These are phyloP conservation scores for Penicillium sp. DNA, from an alignment of 2,329 filamentous ascomycete species.

Conservation along the genomic window DNA sequence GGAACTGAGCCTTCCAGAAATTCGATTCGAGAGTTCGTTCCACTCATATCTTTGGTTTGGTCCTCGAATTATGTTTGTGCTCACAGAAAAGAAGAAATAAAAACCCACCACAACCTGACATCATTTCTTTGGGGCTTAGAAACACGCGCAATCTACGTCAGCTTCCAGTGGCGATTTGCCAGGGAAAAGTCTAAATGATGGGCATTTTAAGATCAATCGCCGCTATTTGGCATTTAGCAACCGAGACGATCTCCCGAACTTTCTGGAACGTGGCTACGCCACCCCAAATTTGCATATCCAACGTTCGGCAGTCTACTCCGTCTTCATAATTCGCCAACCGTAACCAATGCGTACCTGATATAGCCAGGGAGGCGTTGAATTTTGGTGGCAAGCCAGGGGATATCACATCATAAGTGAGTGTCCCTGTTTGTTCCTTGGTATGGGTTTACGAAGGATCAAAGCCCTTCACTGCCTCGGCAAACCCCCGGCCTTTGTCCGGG, in stretches of 20 bases:
- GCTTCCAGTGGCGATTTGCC: conserved; percentile 1
- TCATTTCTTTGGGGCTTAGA: conserved; percentile 1
- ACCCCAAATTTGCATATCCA: background rate
- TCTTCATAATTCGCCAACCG: background rate
- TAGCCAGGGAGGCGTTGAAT: background rate
- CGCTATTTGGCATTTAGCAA: background rate
- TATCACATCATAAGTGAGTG: background rate
- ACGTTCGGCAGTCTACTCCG: background rate
- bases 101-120: background rate
- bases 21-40: conserved; percentile 1
- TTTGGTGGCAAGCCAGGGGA: background rate
- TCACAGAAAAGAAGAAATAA: background rate
- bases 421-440: background rate
- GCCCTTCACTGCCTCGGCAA: no score
- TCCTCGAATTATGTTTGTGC: background rate
- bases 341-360: background rate
- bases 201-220: background rate
- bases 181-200: background rate
- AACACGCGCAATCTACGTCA: conserved; percentile 3
- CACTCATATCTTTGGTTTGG: background rate
- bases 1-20: conserved; percentile 3
- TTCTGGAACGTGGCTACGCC: background rate
- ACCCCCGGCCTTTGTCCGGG: no score
- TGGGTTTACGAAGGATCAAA: no score
- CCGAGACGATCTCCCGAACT: background rate